Base-by-base conservation (phyloP, 805 yeast species). In the Ogataea philodendri region DNA sequence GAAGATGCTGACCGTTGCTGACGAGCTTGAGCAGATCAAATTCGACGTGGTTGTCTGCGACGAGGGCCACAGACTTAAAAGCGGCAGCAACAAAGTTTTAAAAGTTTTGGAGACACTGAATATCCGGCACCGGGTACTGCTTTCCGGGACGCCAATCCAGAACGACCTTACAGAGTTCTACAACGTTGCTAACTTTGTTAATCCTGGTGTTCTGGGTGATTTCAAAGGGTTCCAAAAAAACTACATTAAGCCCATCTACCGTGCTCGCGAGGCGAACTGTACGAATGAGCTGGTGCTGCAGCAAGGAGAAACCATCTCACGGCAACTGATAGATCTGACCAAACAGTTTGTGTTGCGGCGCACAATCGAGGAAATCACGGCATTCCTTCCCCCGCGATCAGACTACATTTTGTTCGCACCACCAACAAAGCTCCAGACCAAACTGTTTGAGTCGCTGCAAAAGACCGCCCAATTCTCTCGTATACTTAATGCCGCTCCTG, bases 21-120 rank as follows among this genome's bases (percentile, higher is more conserved):
- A 67, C 5, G 81, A 82, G 40, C 51, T 84, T 6, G 48, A 65
- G 1, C 56, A 64, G 3, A 67, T 67, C 3, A 39, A 54, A 3
- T 63, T 76, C 43, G 97, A 88, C 55, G 47, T 93, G 11, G 62
- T 93, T 13, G 74, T 93, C 1, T 93, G 96, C 58, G 98, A 93
- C 59, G 98, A 93, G 55, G 98, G 97, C 3, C 98, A 93, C 57
- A 68, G 96, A 31, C 67, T 93, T 46, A 93, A 90, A 50, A 84
- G 77, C 48, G 68, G 76, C 5, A 65, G 78, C 7, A 86, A 84
- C 40, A 88, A 86, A 57, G 77, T 84, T 0, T 63, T 87, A 33
- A 78, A 76, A 40, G 76, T 79, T 0, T 63, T 90, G 34, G 74
- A 72, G 25, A 50, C 67, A 1, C 59, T 88, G 11, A 63, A 76